Conservation (phyloP, 2,329 filamentous ascomycete genomes). For the Fusarium abutilonis region DNA sequence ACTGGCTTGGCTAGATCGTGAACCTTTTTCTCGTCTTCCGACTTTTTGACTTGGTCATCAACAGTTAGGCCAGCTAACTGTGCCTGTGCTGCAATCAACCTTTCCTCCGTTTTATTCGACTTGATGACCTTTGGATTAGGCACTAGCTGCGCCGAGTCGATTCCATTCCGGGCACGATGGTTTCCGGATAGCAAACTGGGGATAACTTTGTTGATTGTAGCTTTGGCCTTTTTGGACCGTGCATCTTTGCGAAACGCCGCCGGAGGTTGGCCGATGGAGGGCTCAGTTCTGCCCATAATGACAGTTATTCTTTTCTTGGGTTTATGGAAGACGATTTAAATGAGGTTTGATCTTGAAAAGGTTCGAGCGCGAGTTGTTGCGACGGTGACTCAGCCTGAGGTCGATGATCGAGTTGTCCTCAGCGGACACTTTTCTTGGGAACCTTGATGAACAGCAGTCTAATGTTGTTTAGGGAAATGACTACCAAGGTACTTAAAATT, state of each 20-base stretch:
- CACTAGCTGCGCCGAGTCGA: constrained; percentile 60
- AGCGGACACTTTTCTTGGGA: not conserved
- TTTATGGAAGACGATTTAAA: not conserved
- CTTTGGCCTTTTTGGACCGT: constrained; percentile 65
- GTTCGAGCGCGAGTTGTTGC: too few relatives aligned
- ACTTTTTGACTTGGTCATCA: constrained; percentile 14
- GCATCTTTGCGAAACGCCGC: constrained; percentile 46
- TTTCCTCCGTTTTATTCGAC: not conserved
- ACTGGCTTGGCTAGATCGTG: not conserved
- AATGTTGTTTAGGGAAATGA: not conserved
- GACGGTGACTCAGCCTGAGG: too few relatives aligned
- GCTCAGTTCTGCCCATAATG: constrained; percentile 42
- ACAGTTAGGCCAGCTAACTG: constrained; percentile 22
- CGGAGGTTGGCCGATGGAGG: constrained; percentile 38
- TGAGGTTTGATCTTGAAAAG: not conserved
- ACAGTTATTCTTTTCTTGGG: not conserved
- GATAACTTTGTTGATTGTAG: constrained; percentile 68
- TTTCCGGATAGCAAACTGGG: constrained; percentile 64
- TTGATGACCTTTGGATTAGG: not conserved
- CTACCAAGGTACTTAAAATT: constrained; percentile 10
- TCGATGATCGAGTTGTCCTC: not conserved
- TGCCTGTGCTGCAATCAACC: not conserved
- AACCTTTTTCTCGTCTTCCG: not conserved
- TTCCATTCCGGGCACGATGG: constrained; percentile 64
- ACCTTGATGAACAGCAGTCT: constrained; percentile 12